Evolutionary conservation across 2,329 filamentous ascomycete species (phyloP).

Genomic region (Penicillium polonicum): DNA sequence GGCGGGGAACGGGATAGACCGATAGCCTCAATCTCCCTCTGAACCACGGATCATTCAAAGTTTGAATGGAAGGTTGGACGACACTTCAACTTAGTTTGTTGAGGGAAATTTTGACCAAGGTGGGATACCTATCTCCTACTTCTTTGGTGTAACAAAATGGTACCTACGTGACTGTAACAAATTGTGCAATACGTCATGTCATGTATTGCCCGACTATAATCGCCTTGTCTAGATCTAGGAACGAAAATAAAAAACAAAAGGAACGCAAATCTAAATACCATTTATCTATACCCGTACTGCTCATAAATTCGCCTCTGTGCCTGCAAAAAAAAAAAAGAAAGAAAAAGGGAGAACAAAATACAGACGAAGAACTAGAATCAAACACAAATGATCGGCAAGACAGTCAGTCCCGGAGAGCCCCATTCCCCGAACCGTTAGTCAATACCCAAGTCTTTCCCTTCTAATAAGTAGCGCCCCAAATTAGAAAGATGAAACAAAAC

Average conservation of each 20-base stretch:
- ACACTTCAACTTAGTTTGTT: neutral
- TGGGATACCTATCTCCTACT: neutral
- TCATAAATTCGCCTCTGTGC: neutral
- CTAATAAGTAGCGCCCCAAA: neutral
- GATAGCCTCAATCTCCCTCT: neutral
- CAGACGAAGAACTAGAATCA: no score
- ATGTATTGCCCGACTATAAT: neutral
- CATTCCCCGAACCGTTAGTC: neutral
- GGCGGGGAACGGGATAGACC: neutral
- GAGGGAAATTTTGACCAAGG: neutral
- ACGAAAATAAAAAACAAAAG: neutral
- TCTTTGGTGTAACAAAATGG: neutral
- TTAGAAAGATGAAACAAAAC: neutral
- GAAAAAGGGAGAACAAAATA: neutral
- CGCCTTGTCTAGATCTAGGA: neutral
- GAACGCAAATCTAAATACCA: neutral
- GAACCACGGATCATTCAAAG: neutral
- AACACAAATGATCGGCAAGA: neutral
- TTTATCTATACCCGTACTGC: neutral
- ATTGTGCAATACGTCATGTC: neutral
- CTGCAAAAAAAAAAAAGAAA: no score
- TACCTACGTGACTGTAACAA: neutral
- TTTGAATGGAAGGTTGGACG: neutral
- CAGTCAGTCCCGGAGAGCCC: neutral
- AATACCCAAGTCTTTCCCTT: neutral